Evolutionary conservation across 495 filamentous ascomycete genomes (phyloP), one percentile per base, ranked within the genome.

Genomic region (Penicillium riverlandense): DNA sequence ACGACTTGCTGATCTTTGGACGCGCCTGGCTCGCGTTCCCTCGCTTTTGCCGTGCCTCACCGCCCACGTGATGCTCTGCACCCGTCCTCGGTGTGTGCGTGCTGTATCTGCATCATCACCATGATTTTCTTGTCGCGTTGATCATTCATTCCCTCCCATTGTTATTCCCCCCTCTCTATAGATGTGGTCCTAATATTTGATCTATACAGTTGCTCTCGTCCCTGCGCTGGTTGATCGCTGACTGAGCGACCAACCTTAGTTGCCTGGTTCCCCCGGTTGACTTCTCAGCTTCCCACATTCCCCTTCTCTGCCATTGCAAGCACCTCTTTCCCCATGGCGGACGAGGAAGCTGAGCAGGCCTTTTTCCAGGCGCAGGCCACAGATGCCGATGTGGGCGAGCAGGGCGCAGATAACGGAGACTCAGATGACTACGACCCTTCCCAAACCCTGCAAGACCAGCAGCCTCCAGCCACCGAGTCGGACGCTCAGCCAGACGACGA

Each of bases 341-440:
- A 79, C 54, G 66, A 75, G 49, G 76, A 80, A 51, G 70, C 76
- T 41, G 79, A 84, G 61, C 62, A 74, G 45, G 78, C 82, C 55
- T 81, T 83, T 55, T 70, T 69, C 43, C 73, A 79, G 55, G 76
- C 71, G 51, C 70, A 74, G 55, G 70, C 70, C 50, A 78, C 70
- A 62, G 64, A 62, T 43, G 47, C 66, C 58, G 73, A 73, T 43
- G 67, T 62, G 47, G 59, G 52, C 45, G 54, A 57, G 53, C 61
- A 74, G 48, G 58, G 64, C 58, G 66, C 74, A 57, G 69, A 77
- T 69, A 77, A 65, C 70, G 63, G 58, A 45, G 70, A 72, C 47
- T 71, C 71, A 51, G 70, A 78, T 58, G 72, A 76, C 54, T 78
- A 77, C 65, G 72, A 78, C 60, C 73, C 73, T 56, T 70, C 72